A percentile compares a stretch with the other conserved stretches of the same genome.
Evolutionary conservation across 179 eudicot species (phyloP).

Genomic region (Vitellaria paradoxa): DNA sequence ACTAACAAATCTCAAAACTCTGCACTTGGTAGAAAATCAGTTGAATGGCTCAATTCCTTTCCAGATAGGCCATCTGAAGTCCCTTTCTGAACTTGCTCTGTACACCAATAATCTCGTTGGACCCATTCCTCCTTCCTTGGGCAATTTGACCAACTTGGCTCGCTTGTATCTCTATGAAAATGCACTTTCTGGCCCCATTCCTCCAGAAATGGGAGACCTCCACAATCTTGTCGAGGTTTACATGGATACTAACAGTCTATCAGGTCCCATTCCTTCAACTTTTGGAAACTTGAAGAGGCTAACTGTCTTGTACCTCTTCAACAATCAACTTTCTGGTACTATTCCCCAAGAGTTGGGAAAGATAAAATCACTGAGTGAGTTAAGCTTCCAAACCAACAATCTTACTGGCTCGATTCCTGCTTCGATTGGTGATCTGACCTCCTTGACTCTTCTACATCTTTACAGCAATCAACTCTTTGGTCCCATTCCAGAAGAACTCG

Average conservation of each 20-base stretch:
- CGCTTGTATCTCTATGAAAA: background rate
- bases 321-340: slow-evolving; percentile 39
- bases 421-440: background rate
- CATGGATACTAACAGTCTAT: slow-evolving; percentile 27
- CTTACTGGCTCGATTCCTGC: background rate
- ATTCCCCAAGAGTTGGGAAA: slow-evolving; percentile 32
- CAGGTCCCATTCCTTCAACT: slow-evolving; percentile 42
- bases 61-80: slow-evolving; percentile 26
- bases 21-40: slow-evolving; percentile 12
- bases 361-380: background rate
- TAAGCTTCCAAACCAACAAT: too few relatives aligned
- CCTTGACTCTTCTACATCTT: background rate
- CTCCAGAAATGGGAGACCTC: slow-evolving; percentile 11
- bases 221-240: background rate
- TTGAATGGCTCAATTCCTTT: slow-evolving; percentile 26
- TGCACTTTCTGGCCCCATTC: slow-evolving; percentile 4
- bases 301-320: slow-evolving; percentile 26
- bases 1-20: slow-evolving; percentile 12
- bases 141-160: slow-evolving; percentile 19
- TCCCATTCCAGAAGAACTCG: slow-evolving; percentile 21
- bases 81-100: slow-evolving; percentile 18
- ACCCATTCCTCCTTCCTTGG: slow-evolving; percentile 22
- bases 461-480: slow-evolving; percentile 13
- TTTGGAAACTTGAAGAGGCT: slow-evolving; percentile 36
- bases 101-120: slow-evolving; percentile 19